phyloP scores from a whole-genome alignment of 208 protist species.

The Phytomonas francai region DNA sequence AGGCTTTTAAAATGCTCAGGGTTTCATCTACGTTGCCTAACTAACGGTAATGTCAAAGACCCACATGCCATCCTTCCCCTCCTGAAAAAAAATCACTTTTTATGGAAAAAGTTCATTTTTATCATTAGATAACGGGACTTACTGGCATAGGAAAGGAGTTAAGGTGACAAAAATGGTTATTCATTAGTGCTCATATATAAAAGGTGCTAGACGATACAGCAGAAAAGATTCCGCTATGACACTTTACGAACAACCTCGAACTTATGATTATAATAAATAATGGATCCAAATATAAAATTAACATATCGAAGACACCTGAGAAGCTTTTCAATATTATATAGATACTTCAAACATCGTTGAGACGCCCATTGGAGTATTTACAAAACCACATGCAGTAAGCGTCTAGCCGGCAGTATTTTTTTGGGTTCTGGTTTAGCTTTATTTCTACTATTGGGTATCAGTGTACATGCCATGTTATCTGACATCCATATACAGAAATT shows the following conservation, averaged over 20 bases:
- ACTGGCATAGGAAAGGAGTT: neutral
- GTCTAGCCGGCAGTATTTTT: neutral
- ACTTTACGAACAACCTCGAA: neutral
- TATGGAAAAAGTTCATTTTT: constrained; percentile 21
- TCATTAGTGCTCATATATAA: neutral
- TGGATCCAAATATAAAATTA: neutral
- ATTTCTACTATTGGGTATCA: neutral
- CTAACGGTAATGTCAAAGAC: constrained; percentile 12
- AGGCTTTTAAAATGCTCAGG: constrained; percentile 24
- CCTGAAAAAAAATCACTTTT: neutral
- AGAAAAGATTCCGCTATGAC: neutral
- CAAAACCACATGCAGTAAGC: neutral
- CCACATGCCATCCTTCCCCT: neutral
- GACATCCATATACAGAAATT: neutral
- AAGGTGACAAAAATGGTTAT: neutral
- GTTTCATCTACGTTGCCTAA: constrained; percentile 27
- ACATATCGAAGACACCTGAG: neutral
- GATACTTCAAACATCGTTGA: neutral
- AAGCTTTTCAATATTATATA: neutral
- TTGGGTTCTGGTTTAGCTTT: neutral
- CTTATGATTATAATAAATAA: neutral
- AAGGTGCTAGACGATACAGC: neutral
- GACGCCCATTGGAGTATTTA: neutral
- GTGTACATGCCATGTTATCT: neutral
- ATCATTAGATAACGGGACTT: constrained; percentile 11